Base-by-base conservation (phyloP, 208 protist species). In the Angomonas ambiguus region DNA sequence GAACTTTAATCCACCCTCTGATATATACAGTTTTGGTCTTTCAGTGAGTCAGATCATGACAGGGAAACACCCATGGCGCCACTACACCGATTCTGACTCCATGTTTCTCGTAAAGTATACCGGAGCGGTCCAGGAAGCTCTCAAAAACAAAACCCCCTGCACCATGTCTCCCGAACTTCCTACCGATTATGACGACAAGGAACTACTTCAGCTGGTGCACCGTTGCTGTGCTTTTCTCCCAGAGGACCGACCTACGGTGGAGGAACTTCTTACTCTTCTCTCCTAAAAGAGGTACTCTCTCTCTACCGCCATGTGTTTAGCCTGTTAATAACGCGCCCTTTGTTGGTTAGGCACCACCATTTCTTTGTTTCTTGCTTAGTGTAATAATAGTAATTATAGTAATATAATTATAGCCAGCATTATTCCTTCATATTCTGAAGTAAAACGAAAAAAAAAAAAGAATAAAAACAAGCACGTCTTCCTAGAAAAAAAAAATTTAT, bases 11-110 rank as follows among this genome's bases (percentile, higher is more conserved):
- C 67, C 76, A 33, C 60, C 71, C n/a, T 83, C 81, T 2, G 89
- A 95, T 59, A 79, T 95, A 35, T 95, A 80, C 87, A 90, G 82
- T 73, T 91, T 93, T 59, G 89, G 89, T 34, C 88, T 95, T 41
- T 91, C 82, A 35, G 71, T 92, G 59, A 79, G 76, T 1, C 66
- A 86, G 62, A 80, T 95, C 65, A 74, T 93, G 49, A 92, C 78
- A 2, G 79, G 80, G 0, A 53, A 70, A 49, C 71, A 92, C 6
- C 85, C 88, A 1, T 94, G 83, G 81, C 71, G 62, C 65, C 30
- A 35, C 20, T 80, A 84, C 67, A 69, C 74, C 11, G 49, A 56
- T 24, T 8, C 11, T 8, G 79, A 89, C 69, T 55, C 77, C 62
- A 71, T 84, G 2, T 85, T 85, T 56, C 55, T 85, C 6, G 69